These are phyloP conservation scores for Colletotrichum sp. DNA, from an alignment of 2,329 filamentous ascomycete species.

Conservation along the genomic window DNA sequence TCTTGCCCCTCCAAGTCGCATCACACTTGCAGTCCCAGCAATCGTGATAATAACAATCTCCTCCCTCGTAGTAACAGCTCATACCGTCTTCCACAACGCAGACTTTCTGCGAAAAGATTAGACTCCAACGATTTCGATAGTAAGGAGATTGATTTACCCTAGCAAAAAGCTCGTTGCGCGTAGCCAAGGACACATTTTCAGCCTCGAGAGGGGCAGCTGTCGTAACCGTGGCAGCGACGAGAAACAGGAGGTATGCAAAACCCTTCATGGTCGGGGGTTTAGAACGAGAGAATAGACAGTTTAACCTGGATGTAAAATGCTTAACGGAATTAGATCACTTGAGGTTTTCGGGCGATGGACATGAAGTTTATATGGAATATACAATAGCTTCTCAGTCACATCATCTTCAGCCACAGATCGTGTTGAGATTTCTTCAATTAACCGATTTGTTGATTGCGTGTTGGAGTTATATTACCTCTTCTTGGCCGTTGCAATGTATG, in stretches of 20 bases:
- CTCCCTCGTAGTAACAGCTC: not conserved
- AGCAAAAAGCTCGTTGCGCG: not conserved
- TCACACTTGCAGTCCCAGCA: not conserved
- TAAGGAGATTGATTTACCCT: not conserved
- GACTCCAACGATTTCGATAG: not conserved
- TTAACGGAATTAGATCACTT: not conserved
- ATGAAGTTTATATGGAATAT: not conserved
- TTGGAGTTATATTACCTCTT: not conserved
- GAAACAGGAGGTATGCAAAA: not conserved
- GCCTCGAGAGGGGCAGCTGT: not conserved
- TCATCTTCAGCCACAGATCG: not conserved
- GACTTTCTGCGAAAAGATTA: not conserved
- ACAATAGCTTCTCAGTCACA: accelerated
- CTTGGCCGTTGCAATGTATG: not conserved
- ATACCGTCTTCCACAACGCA: not conserved
- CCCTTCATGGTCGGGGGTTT: accelerated
- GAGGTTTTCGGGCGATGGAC: not conserved
- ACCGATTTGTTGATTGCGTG: not conserved
- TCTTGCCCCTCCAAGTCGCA: not conserved
- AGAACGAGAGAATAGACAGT: not conserved
- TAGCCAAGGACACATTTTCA: not conserved
- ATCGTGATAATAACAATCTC: not conserved
- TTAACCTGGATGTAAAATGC: not conserved
- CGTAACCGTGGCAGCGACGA: not conserved
- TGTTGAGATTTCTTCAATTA: not conserved